phyloP scores from a whole-genome alignment of 768 basidiomycete genomes.

The Kwoniella mangroviensis region DNA sequence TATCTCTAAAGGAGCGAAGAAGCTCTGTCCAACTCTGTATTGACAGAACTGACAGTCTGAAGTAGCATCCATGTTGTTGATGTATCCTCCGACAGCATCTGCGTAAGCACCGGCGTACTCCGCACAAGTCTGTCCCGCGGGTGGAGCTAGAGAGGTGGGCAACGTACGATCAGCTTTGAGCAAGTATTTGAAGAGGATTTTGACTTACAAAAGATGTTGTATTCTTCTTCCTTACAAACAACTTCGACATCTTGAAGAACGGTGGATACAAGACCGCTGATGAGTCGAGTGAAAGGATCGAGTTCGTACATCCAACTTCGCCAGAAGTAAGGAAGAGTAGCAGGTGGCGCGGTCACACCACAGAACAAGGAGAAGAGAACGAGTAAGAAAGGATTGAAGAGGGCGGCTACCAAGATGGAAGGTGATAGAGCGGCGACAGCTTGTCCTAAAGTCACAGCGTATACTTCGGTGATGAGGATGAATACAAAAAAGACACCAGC shows the following conservation, averaged over 20 bases:
- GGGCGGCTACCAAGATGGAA: conserved; percentile 74
- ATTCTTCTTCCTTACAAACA: conserved; percentile 55
- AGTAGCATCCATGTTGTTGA: conserved; percentile 71
- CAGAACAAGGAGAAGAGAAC: conserved; percentile 72
- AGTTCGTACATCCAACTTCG: conserved; percentile 62
- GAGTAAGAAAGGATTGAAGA: conserved; percentile 77
- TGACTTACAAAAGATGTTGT: conserved; percentile 45
- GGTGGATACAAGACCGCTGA: conserved; percentile 68
- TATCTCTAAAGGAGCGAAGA: conserved; percentile 40
- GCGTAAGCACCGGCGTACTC: conserved; percentile 77
- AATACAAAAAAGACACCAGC: conserved; percentile 55
- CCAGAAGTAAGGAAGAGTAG: conserved; percentile 71
- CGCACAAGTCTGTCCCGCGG: conserved; percentile 72
- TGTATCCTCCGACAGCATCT: conserved; percentile 70
- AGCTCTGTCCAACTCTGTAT: conserved; percentile 41
- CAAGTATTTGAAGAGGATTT: not conserved
- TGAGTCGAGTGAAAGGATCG: conserved; percentile 49
- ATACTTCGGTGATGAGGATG: conserved; percentile 72
- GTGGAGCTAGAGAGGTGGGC: conserved; percentile 61
- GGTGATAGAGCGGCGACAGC: conserved; percentile 77
- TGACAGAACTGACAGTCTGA: conserved; percentile 72
- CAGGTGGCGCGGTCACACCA: conserved; percentile 59
- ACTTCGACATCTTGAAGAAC: conserved; percentile 75
- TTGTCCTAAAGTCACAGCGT: conserved; percentile 69
- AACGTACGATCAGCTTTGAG: conserved; percentile 64